Percentiles rank a stretch among this genome's conserved stretches.
Evolutionary conservation across 208 protist genomes (phyloP).

Genomic region (Acanthamoeba castellanii): DNA sequence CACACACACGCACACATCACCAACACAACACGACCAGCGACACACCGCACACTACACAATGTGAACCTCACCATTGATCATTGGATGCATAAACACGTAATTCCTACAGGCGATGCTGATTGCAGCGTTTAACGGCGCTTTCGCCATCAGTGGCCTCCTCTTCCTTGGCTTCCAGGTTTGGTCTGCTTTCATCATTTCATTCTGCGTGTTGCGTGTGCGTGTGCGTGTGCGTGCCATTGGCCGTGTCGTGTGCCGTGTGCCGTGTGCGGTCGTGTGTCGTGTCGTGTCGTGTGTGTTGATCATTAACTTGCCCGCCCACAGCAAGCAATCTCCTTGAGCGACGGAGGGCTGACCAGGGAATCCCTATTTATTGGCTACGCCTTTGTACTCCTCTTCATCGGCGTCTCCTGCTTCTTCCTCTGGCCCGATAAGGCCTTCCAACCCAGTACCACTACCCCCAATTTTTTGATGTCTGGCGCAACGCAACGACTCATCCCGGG

Average conservation of each 20-base stretch:
- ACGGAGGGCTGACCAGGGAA: neutral
- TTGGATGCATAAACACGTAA: neutral
- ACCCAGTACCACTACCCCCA: neutral
- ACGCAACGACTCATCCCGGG: too few relatives aligned
- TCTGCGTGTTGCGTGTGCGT: too few relatives aligned
- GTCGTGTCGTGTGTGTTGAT: too few relatives aligned
- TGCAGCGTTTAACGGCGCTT: conserved; percentile 16
- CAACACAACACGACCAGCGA: neutral
- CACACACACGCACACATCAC: neutral
- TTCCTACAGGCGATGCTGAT: neutral
- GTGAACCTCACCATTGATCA: neutral
- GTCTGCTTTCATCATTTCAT: neutral
- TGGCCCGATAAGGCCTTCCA: neutral
- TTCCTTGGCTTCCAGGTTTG: conserved; percentile 24
- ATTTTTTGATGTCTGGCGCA: neutral
- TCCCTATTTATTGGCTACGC: conserved; percentile 5
- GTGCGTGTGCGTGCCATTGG: too few relatives aligned
- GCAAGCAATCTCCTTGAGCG: neutral
- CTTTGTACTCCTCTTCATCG: neutral
- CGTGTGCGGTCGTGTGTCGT: too few relatives aligned
- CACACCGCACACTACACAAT: neutral
- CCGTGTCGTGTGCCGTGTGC: too few relatives aligned
- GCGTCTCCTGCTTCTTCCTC: neutral
- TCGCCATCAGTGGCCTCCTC: conserved; percentile 1
- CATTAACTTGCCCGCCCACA: neutral